Conservation (phyloP, 2,329 filamentous ascomycete genomes). For the Aspergillus unguis region DNA sequence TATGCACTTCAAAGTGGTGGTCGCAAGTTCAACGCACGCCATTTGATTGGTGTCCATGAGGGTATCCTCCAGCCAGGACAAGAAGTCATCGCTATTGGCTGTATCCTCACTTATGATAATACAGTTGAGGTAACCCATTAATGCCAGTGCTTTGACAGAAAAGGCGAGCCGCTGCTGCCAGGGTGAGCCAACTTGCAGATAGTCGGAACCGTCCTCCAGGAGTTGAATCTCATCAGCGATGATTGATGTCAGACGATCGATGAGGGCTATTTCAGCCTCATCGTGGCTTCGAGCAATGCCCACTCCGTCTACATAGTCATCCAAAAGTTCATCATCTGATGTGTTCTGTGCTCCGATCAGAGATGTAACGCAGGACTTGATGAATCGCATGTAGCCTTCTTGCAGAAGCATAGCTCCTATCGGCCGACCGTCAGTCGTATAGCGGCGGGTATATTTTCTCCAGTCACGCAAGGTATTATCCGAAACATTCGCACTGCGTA, state of each 20-base stretch:
- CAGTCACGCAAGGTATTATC: conserved; percentile 72
- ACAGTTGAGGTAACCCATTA: conserved; percentile 84
- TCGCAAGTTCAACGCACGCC: conserved; percentile 72
- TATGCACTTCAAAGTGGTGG: conserved; percentile 74
- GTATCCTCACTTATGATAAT: conserved; percentile 75
- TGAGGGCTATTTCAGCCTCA: conserved; percentile 40
- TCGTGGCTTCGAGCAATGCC: conserved; percentile 44
- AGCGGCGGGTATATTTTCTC: conserved; percentile 81
- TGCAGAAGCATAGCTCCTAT: conserved; percentile 89
- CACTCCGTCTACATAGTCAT: conserved; percentile 64
- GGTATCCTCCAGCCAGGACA: conserved; percentile 81
- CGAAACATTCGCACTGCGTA: conserved; percentile 71
- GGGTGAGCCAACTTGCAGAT: conserved; percentile 76
- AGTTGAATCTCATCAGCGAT: conserved; percentile 79
- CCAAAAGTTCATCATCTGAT: conserved; percentile 64
- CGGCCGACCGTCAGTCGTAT: conserved; percentile 73
- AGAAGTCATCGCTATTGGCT: conserved; percentile 73
- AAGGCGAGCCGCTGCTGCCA: conserved; percentile 85
- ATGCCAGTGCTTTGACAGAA: conserved; percentile 75
- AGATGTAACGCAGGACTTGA: conserved; percentile 74
- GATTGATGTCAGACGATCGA: conserved; percentile 64
- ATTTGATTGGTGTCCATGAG: conserved; percentile 78
- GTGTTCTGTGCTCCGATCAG: conserved; percentile 61
- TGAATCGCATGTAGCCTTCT: conserved; percentile 79
- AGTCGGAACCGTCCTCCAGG: conserved; percentile 85